Evolutionary conservation across 768 basidiomycete species (phyloP).

Genomic region (Phylloporus scabripes): DNA sequence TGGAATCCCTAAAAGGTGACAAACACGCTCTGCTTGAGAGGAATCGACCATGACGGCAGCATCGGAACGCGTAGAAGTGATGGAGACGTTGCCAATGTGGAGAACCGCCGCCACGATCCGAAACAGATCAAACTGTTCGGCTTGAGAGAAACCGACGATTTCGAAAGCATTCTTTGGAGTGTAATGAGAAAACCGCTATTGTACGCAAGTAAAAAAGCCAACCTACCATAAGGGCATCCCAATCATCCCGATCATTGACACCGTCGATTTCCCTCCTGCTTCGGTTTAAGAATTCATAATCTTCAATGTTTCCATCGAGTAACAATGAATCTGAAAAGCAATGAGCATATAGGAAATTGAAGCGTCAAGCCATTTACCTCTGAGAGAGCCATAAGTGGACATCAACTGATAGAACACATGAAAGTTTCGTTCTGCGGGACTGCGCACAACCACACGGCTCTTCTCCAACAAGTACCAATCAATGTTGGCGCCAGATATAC

Average conservation of each 20-base stretch:
- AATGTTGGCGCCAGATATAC: constrained; percentile 95
- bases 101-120: constrained; percentile 90
- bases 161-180: constrained; percentile 66
- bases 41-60: constrained; percentile 74
- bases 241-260: constrained; percentile 87
- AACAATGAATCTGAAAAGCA: constrained; percentile 56
- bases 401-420: constrained; percentile 97
- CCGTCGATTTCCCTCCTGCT: constrained; percentile 92
- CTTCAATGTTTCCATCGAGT: constrained; percentile 64
- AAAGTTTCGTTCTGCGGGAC: constrained; percentile 86
- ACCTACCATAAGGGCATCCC: constrained; percentile 67
- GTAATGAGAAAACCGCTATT: constrained; percentile 5
- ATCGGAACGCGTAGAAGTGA: constrained; percentile 73
- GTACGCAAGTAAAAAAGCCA: not conserved
- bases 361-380: constrained; percentile 42
- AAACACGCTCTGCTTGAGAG: constrained; percentile 83
- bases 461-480: constrained; percentile 99
- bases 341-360: constrained; percentile 6
- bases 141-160: constrained; percentile 78
- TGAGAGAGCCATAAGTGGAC: constrained; percentile 64
- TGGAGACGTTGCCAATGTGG: constrained; percentile 90
- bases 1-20: constrained; percentile 86
- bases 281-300: constrained; percentile 90
- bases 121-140: constrained; percentile 90
- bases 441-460: constrained; percentile 86